Percentiles rank a stretch among this genome's conserved stretches.
phyloP scores from a whole-genome alignment of 441 rosid genomes.

The Erysimum cheiri region DNA sequence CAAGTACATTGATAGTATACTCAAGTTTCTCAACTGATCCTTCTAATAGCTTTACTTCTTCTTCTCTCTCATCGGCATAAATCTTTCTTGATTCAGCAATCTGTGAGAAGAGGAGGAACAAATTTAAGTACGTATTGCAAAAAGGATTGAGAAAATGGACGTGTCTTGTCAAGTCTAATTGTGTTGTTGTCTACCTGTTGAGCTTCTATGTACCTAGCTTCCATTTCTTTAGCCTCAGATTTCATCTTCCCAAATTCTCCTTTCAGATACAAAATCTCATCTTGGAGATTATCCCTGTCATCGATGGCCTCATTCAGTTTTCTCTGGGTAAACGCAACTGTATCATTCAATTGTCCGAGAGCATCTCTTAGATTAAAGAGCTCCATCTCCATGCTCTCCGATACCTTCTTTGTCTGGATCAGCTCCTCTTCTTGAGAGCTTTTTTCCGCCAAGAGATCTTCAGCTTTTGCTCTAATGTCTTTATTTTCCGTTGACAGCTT shows the following conservation, averaged over 20 bases:
- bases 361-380: slow-evolving; percentile 65
- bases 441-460: slow-evolving; percentile 60
- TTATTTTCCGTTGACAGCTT: slow-evolving; percentile 55
- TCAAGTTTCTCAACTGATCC: slow-evolving; percentile 96
- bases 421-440: slow-evolving; percentile 63
- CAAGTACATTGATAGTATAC: slow-evolving; percentile 78
- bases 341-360: slow-evolving; percentile 68
- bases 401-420: slow-evolving; percentile 56
- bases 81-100: slow-evolving; percentile 77
- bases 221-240: slow-evolving; percentile 60
- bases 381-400: slow-evolving; percentile 83
- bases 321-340: slow-evolving; percentile 60
- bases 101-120: slow-evolving; percentile 50
- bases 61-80: slow-evolving; percentile 87
- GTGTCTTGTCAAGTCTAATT: slow-evolving; percentile 14
- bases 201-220: slow-evolving; percentile 74
- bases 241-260: slow-evolving; percentile 63
- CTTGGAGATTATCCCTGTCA: slow-evolving; percentile 72
- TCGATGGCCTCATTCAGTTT: slow-evolving; percentile 54
- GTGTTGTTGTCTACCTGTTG: slow-evolving; percentile 59
- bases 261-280: slow-evolving; percentile 65
- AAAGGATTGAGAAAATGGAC: slow-evolving; percentile 24
- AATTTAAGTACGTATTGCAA: slow-evolving; percentile 23
- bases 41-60: slow-evolving; percentile 89
- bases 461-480: slow-evolving; percentile 55